Evolutionary conservation across 108 stramenopile species (phyloP), one percentile per base, ranked within the genome.

Genomic region (Nitzschia sp.): DNA sequence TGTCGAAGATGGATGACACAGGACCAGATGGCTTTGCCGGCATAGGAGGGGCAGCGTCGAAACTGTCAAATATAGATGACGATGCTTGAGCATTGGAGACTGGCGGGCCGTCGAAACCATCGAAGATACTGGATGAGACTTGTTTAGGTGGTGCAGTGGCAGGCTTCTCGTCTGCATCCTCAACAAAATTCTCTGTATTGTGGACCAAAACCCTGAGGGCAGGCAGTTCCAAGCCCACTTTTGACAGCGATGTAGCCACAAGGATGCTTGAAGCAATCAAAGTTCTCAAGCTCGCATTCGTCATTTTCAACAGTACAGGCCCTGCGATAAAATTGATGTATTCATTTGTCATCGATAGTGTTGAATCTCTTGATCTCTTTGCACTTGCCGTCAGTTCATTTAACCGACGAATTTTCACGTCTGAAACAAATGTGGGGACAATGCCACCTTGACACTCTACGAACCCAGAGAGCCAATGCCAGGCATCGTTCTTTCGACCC

Each of bases 211-310:
- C 63, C 26, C 75, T 72, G 37, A 83, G 64, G 0, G 82, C 76
- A 19, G 88, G 83, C 12, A 92, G 41, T 37, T 90, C 88, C 40
- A 89, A 80, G 6, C 91, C 91, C 43, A 84, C 46, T 6, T 77
- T 67, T 10, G 55, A 77, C 37, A 90, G 63, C 9, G 82, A 73
- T 40, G 75, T 62, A 24, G 85, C 79, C 29, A 88, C 77, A 57
- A 73, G 38, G 22, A 93, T 51, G 37, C 83, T 69, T 12, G 85
- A 79, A 20, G 87, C 78, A 67, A 83, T 81, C 46, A 76, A 55
- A 10, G 87, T 73, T 43, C 83, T 68, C 59, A 50, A 70, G 44
- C 70, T 73, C 0, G 82, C 75, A 8, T 83, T 77, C 81, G 90
- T 71, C 34, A 40, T 66, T 65, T 81, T 83, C 55, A 88, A 55